Conservation (phyloP, 306 rosid genomes). For the Castanea crenata region DNA sequence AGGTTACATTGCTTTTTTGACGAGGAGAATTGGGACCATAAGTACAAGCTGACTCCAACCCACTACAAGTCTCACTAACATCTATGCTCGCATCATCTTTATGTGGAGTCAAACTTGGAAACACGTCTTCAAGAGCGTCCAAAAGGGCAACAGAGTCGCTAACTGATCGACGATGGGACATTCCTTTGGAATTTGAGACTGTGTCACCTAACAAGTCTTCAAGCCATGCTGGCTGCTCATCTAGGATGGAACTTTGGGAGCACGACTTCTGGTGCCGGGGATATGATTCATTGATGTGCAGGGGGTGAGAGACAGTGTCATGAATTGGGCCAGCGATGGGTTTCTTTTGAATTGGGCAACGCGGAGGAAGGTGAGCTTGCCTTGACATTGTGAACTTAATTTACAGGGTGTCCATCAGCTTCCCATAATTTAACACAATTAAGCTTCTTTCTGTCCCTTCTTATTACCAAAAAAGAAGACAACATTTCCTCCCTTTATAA, state of each 20-base stretch:
- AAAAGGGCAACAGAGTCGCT: conserved; percentile 38
- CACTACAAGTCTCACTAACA: conserved; percentile 18
- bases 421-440: background rate
- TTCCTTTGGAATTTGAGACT: conserved; percentile 20
- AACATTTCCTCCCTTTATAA: background rate
- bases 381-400: conserved; percentile 38
- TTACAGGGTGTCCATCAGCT: conserved; percentile 28
- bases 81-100: conserved; percentile 21
- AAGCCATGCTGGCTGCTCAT: conserved; percentile 43
- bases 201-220: conserved; percentile 30
- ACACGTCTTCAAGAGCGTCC: conserved; percentile 29
- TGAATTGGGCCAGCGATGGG: conserved; percentile 16
- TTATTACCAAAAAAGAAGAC: background rate
- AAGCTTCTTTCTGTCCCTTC: conserved; percentile 8
- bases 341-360: conserved; percentile 44
- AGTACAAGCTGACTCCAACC: conserved; percentile 29
- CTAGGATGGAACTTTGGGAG: conserved; percentile 20
- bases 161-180: conserved; percentile 31
- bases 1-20: conserved; percentile 32
- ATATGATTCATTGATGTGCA: conserved; percentile 11
- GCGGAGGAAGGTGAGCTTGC: conserved; percentile 52
- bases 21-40: conserved; percentile 53
- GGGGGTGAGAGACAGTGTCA: conserved; percentile 6
- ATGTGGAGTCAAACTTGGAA: conserved; percentile 13
- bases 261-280: conserved; percentile 5